These are phyloP conservation scores for Alternaria arbusti DNA, from an alignment of 2,329 filamentous ascomycete species.

Conservation along the genomic window DNA sequence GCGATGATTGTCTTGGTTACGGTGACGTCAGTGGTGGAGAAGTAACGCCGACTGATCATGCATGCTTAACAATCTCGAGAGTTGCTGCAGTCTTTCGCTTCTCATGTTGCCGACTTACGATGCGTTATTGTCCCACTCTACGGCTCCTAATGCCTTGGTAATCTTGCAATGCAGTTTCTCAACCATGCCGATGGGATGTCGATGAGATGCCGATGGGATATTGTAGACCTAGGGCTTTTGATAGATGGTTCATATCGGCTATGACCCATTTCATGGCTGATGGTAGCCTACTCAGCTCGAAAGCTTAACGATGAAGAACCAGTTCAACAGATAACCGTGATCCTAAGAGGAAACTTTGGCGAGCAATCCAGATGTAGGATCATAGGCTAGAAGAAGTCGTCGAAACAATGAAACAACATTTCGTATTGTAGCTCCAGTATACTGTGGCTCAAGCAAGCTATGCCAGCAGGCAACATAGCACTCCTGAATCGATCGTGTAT, in stretches of 20 bases:
- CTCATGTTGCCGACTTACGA: background rate
- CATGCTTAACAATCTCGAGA: background rate
- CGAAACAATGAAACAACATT: background rate
- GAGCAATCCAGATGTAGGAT: background rate
- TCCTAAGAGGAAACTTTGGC: background rate
- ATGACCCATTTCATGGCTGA: background rate
- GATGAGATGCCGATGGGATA: background rate
- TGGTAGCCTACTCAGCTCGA: background rate
- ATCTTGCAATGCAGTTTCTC: background rate
- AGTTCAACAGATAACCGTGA: background rate
- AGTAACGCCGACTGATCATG: background rate
- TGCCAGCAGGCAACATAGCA: background rate
- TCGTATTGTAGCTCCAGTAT: background rate
- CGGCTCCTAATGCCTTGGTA: background rate
- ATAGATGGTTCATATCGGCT: background rate
- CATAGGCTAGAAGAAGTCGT: background rate
- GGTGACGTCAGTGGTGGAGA: background rate
- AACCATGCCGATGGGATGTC: background rate
- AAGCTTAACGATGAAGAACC: background rate
- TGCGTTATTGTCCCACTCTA: background rate
- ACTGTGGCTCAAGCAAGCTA: background rate
- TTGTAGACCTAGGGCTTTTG: background rate
- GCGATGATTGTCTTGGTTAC: background rate
- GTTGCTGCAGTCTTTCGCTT: background rate
- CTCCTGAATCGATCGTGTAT: background rate